These are phyloP conservation scores for Sporothrix globosa DNA, from an alignment of 2,329 filamentous ascomycete species.

Conservation along the genomic window DNA sequence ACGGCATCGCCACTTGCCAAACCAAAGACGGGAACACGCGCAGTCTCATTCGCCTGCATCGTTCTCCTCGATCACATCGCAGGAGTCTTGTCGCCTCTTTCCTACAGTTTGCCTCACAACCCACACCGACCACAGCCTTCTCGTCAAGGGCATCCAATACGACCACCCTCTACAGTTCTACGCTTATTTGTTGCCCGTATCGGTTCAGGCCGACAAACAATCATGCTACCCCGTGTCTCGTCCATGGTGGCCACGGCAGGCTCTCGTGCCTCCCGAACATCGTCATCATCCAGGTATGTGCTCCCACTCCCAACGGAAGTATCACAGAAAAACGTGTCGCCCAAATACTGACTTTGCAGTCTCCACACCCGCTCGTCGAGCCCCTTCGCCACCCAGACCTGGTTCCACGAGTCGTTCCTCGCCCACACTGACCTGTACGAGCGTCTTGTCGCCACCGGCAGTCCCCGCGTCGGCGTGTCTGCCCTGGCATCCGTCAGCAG, in stretches of 20 bases:
- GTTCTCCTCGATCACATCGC: neutral
- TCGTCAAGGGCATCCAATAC: too few species aligned
- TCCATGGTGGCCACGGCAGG: conserved; percentile 13
- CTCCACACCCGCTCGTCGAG: neutral
- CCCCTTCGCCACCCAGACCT: conserved; percentile 31
- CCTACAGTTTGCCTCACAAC: neutral
- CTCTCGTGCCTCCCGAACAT: neutral
- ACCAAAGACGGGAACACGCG: neutral
- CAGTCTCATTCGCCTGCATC: neutral
- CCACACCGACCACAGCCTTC: neutral
- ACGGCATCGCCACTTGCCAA: neutral
- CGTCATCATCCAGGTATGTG: neutral
- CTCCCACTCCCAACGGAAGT: neutral
- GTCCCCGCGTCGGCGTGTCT: conserved; percentile 35
- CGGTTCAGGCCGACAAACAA: too few species aligned
- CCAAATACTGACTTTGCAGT: neutral
- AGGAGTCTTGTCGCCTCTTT: neutral
- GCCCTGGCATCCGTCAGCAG: neutral
- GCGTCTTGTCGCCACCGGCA: conserved; percentile 41
- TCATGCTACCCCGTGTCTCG: conserved; percentile 19
- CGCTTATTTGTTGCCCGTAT: neutral
- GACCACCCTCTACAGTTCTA: neutral
- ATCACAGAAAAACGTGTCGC: neutral
- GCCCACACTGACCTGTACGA: conserved; percentile 39
- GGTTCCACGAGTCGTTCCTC: conserved; percentile 38